Percentiles rank a stretch among this genome's conserved stretches.
Conservation (phyloP, 768 basidiomycete genomes). For the Lactarius sanguifluus region DNA sequence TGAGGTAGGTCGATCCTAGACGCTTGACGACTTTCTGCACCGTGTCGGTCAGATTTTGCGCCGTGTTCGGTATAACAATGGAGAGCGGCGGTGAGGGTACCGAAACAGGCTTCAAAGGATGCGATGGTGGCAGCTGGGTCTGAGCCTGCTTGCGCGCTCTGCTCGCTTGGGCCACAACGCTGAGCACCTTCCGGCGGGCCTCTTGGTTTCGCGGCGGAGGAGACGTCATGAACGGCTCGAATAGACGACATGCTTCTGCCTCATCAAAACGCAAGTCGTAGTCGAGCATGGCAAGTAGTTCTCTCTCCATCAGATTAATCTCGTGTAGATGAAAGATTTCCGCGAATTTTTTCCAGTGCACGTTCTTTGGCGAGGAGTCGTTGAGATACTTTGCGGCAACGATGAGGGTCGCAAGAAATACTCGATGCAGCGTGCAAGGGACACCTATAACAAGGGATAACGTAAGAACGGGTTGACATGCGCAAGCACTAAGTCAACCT, state of each 20-base stretch:
- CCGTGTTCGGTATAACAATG: constrained; percentile 26
- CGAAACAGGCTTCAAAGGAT: neutral
- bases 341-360: constrained; percentile 85
- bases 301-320: constrained; percentile 97
- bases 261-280: constrained; percentile 92
- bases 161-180: constrained; percentile 53
- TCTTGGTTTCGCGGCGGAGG: constrained; percentile 36
- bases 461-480: constrained; percentile 7
- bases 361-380: constrained; percentile 93
- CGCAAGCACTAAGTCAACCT: constrained; percentile 50
- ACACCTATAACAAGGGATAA: constrained; percentile 47
- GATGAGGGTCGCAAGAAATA: constrained; percentile 95
- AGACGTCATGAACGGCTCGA: constrained; percentile 63
- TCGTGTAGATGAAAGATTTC: constrained; percentile 71
- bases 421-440: constrained; percentile 90
- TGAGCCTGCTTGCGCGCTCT: constrained; percentile 52
- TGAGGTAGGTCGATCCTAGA: constrained; percentile 45
- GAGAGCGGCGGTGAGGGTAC: constrained; percentile 29
- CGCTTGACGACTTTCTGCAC: constrained; percentile 62
- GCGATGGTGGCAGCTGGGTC: constrained; percentile 39
- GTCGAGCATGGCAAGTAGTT: constrained; percentile 89
- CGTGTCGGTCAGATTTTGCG: constrained; percentile 47
- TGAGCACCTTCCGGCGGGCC: constrained; percentile 53
- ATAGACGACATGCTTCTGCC: constrained; percentile 62
- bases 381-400: constrained; percentile 97